Percentiles rank a stretch among this genome's conserved stretches.
Conservation (phyloP, 345 rosid species). For the Hirschfeldia incana region DNA sequence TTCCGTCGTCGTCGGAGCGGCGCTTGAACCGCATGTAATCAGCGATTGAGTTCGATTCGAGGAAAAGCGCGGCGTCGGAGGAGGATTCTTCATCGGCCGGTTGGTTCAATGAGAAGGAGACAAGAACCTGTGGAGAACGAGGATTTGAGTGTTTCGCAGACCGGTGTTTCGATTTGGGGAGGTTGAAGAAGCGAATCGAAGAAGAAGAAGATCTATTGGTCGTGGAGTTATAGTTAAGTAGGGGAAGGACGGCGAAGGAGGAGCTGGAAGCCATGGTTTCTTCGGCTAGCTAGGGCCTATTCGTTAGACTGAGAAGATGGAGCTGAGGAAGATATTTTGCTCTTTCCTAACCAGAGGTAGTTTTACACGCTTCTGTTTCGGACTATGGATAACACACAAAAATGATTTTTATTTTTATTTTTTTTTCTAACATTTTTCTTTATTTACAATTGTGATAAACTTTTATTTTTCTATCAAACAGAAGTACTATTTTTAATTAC, state of each 20-base stretch:
- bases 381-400: not conserved
- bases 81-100: conserved; percentile 48
- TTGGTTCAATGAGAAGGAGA: conserved; percentile 39
- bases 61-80: conserved; percentile 52
- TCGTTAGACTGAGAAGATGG: not conserved
- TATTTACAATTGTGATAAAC: not conserved
- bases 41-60: conserved; percentile 61
- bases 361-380: conserved; percentile 22
- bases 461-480: not conserved
- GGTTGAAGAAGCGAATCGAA: conserved; percentile 27
- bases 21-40: conserved; percentile 82
- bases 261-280: conserved; percentile 55
- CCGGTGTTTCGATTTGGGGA: conserved; percentile 26
- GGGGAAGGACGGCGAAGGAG: conserved; percentile 46
- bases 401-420: no score
- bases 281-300: not conserved
- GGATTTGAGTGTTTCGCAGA: conserved; percentile 24
- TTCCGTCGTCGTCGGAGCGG: conserved; percentile 30
- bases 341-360: conserved; percentile 25
- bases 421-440: not conserved
- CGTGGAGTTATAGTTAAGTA: conserved; percentile 32
- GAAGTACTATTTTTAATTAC: no score
- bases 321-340: conserved; percentile 34
- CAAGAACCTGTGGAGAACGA: conserved; percentile 27
- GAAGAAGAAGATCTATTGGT: conserved; percentile 39